These are phyloP conservation scores for Royoungia palumana DNA, from an alignment of 768 basidiomycete genomes.

Conservation along the genomic window DNA sequence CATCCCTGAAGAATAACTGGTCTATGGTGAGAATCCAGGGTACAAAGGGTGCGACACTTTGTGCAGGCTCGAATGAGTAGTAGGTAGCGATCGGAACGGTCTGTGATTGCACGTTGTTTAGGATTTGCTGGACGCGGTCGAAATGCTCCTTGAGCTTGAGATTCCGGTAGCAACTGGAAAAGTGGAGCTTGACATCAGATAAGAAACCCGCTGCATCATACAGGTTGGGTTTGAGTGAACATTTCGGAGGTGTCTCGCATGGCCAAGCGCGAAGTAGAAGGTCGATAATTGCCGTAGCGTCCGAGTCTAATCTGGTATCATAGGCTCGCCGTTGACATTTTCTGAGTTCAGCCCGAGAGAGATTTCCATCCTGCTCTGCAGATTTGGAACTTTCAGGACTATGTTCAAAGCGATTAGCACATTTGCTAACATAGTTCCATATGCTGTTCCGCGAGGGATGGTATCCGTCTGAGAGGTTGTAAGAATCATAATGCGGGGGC, in stretches of 20 bases:
- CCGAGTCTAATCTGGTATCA: conserved; percentile 1
- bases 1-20: conserved; percentile 5
- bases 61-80: conserved; percentile 7
- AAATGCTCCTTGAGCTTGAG: conserved; percentile 15
- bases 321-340: conserved; percentile 9
- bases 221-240: background rate
- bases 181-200: background rate
- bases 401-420: background rate
- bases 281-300: background rate
- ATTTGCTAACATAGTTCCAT: background rate
- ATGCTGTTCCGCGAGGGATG: background rate
- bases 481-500: conserved; percentile 17
- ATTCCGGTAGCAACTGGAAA: conserved; percentile 20
- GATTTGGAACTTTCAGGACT: conserved; percentile 13
- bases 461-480: conserved; percentile 10
- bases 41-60: background rate
- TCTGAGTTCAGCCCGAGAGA: background rate
- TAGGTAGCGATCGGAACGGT: background rate
- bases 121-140: conserved; percentile 4
- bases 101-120: background rate
- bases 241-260: conserved; percentile 9
- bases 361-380: background rate
- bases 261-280: conserved; percentile 18
- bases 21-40: background rate
- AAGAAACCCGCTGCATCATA: conserved; percentile 8